Evolutionary conservation across 2,329 filamentous ascomycete genomes (phyloP), one percentile per base, ranked within the genome.

Genomic region (Fusarium drepaniforme): DNA sequence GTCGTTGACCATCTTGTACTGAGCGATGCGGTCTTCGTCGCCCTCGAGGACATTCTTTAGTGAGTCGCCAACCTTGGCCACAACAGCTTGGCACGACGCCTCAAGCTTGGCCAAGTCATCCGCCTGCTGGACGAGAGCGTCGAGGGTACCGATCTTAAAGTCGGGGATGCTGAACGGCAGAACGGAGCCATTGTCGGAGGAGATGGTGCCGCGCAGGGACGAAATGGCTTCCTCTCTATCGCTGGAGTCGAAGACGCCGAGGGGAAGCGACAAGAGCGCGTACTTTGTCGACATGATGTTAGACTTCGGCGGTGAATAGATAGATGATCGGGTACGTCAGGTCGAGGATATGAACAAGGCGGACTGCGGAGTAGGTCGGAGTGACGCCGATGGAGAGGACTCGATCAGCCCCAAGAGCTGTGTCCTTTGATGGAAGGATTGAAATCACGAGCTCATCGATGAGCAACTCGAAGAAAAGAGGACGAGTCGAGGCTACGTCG

Each of bases 61-160:
- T 65, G 95, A 96, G 80, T 98, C 95, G 76, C 92, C 92, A 42
- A 98, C 94, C 86, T 98, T 98, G 78, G 89, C 89, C 44, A 97
- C 96, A 8, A 98, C 94, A 64, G 88, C 90, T 84, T 96, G 91
- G 83, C 95, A 98, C 40, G 90, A 89, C 40, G 88, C 84, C 77
- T 97, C 94, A 62, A 98, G 91, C 90, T 98, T 98, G 69, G 92
- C 90, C 65, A 99, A 88, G 81, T 98, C 97, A 81, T 99, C 97
- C 67, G 97, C 97, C 84, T 99, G 96, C 85, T 98, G 94, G 53
- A 99, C 95, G 68, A 99, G 89, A 44, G 94, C 95, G 85, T 99
- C 97, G 42, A 99, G 89, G 0, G 97, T 98, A 68, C 97, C 97
- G 83, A 99, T 97, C 88, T 98, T 99, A 90, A 99, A 98, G 75